These are phyloP conservation scores for Closterium sp. DNA, from an alignment of 139 green algal species.

Conservation along the genomic window DNA sequence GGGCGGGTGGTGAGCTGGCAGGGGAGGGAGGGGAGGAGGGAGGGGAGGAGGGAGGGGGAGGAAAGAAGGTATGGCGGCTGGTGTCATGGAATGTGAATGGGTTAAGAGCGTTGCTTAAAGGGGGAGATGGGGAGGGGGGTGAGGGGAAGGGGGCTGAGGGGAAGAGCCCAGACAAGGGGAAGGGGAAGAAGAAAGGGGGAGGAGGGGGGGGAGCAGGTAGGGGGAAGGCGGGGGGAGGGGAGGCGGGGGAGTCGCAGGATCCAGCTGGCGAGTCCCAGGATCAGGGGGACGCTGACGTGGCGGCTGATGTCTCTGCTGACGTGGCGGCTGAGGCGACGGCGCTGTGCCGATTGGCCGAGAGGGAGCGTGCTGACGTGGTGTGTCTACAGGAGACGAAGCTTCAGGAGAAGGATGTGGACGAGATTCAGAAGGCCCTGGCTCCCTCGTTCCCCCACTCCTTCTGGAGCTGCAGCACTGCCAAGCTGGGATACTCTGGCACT, in stretches of 20 bases:
- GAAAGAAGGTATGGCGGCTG: constrained; percentile 32
- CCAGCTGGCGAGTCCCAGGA: neutral
- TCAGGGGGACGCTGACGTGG: neutral
- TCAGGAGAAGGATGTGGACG: constrained; percentile 51
- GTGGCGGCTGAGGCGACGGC: neutral
- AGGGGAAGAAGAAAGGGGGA: neutral
- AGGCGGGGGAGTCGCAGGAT: neutral
- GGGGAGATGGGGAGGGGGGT: neutral
- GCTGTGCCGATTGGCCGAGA: constrained; percentile 26
- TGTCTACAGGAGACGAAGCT: constrained; percentile 60
- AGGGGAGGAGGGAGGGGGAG: neutral
- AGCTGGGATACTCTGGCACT: constrained; percentile 51
- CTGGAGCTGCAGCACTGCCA: constrained; percentile 50
- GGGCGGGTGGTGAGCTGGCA: neutral
- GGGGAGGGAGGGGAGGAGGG: neutral
- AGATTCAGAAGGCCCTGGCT: constrained; percentile 10
- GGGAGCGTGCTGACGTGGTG: constrained; percentile 50
- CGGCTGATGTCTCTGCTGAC: neutral
- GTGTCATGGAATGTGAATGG: constrained; percentile 56
- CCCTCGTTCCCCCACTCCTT: neutral
- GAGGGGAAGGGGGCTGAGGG: neutral
- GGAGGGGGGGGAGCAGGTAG: neutral
- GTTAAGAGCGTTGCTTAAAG: constrained; percentile 51
- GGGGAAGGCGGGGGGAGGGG: neutral
- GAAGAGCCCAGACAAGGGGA: neutral